phyloP scores from a whole-genome alignment of 306 rosid species.

The Lathyrus aphaca region DNA sequence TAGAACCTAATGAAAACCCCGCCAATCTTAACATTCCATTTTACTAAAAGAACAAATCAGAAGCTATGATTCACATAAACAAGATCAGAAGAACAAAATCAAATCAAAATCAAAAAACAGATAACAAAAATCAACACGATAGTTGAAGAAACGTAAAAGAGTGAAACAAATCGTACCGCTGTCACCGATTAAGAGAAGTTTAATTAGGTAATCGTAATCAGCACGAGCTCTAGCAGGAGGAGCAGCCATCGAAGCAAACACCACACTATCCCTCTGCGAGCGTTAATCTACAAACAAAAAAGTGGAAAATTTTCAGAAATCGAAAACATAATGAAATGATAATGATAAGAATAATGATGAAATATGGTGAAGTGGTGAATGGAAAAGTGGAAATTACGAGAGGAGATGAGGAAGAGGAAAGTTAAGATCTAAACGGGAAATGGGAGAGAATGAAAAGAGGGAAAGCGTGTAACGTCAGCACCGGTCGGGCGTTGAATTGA shows the following conservation, averaged over 20 bases:
- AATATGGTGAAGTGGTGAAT: not conserved
- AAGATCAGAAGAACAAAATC: not conserved
- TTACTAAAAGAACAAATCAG: not conserved
- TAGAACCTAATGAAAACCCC: not conserved
- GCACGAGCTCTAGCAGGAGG: slow-evolving; percentile 98
- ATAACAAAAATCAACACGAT: not conserved
- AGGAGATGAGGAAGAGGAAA: slow-evolving; percentile 30
- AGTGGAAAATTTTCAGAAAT: slow-evolving; percentile 1
- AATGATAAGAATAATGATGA: not conserved
- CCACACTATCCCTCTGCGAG: slow-evolving; percentile 37
- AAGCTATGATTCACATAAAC: not conserved
- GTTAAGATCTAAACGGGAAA: slow-evolving; percentile 46
- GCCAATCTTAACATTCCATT: slow-evolving; percentile 1
- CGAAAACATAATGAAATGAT: not conserved
- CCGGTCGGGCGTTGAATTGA: slow-evolving; percentile 62
- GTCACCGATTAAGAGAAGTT: slow-evolving; percentile 96
- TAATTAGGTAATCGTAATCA: slow-evolving; percentile 91
- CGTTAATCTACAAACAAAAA: slow-evolving; percentile 7
- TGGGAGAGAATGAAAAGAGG: slow-evolving; percentile 33
- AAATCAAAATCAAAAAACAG: not conserved
- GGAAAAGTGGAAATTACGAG: slow-evolving; percentile 39
- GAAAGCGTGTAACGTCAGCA: slow-evolving; percentile 50
- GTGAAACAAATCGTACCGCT: slow-evolving; percentile 65
- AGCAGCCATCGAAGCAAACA: slow-evolving; percentile 63
- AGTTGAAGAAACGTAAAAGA: not conserved